Percentiles rank a stretch among this genome's conserved stretches.
Conservation (phyloP, 2,329 filamentous ascomycete genomes). For the Ophidiomyces ophidiicola region DNA sequence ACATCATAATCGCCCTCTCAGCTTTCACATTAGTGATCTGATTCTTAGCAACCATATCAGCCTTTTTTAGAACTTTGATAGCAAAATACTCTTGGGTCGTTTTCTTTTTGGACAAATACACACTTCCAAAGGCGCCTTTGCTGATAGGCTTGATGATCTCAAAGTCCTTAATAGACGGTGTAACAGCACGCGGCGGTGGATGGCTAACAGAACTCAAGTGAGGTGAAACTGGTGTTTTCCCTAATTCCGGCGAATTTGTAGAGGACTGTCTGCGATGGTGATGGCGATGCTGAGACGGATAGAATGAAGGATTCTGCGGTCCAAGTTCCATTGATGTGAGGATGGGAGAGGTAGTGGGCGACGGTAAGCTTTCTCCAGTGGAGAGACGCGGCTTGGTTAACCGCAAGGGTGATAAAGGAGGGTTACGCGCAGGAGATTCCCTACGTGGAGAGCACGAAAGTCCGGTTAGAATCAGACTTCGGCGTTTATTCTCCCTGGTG, state of each 20-base stretch:
- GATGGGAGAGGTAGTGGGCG: conserved; percentile 81
- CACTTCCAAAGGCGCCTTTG: conserved; percentile 94
- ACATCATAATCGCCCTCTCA: conserved; percentile 99
- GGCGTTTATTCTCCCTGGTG: conserved; percentile 69
- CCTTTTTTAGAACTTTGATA: conserved; percentile 96
- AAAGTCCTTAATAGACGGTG: conserved; percentile 96
- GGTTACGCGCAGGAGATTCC: conserved; percentile 72
- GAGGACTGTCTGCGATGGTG: conserved; percentile 88
- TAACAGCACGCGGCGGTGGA: conserved; percentile 73
- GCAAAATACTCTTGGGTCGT: conserved; percentile 96
- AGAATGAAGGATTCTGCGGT: conserved; percentile 38
- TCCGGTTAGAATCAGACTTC: conserved; percentile 72
- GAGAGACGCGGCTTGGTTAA: conserved; percentile 68
- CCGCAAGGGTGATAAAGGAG: conserved; percentile 74
- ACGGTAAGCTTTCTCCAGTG: conserved; percentile 49
- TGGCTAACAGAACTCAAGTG: conserved; percentile 65
- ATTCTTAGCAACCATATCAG: conserved; percentile 99
- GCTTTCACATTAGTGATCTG: conserved; percentile 99
- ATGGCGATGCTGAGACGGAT: conserved; percentile 40
- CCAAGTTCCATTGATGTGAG: conserved; percentile 62
- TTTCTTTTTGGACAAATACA: conserved; percentile 97
- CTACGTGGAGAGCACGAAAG: conserved; percentile 66
- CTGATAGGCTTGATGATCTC: conserved; percentile 99
- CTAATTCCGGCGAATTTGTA: conserved; percentile 61
- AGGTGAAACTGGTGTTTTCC: conserved; percentile 65